Evolutionary conservation across 1,284 basidiomycete species (phyloP).

Genomic region (Pseudozyma hubeiensis): DNA sequence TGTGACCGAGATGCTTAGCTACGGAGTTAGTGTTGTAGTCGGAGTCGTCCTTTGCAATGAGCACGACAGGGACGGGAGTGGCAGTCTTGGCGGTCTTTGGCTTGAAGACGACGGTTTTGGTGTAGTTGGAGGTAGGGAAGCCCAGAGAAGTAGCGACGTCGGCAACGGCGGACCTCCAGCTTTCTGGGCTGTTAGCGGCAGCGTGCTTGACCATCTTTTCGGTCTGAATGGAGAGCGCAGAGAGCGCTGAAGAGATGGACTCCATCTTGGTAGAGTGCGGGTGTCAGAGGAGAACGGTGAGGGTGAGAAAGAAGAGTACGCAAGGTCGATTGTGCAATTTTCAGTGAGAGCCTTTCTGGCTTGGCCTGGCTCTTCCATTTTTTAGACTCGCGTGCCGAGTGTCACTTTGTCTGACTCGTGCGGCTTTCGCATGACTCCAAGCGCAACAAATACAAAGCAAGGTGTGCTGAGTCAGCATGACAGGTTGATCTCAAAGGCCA

Average conservation of each 20-base stretch:
- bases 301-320: neutral
- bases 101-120: constrained; percentile 86
- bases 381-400: constrained; percentile 36
- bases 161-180: constrained; percentile 50
- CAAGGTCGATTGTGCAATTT: neutral
- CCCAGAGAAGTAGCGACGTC: constrained; percentile 44
- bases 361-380: neutral
- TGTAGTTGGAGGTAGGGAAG: constrained; percentile 37
- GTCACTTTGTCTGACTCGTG: constrained; percentile 42
- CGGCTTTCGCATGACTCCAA: constrained; percentile 3
- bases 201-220: constrained; percentile 58
- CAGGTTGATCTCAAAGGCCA: neutral
- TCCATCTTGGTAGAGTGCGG: constrained; percentile 36
- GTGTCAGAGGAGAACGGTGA: neutral
- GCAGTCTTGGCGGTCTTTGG: constrained; percentile 90
- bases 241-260: constrained; percentile 52
- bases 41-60: constrained; percentile 84
- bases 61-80: constrained; percentile 83
- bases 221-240: constrained; percentile 53
- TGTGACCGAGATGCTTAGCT: constrained; percentile 84
- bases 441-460: neutral
- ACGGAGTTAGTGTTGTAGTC: constrained; percentile 77
- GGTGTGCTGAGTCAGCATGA: constrained; percentile 28
- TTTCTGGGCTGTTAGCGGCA: constrained; percentile 52
- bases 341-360: neutral